Base-by-base conservation (phyloP, 768 basidiomycete genomes). In the Leccinum broughii region DNA sequence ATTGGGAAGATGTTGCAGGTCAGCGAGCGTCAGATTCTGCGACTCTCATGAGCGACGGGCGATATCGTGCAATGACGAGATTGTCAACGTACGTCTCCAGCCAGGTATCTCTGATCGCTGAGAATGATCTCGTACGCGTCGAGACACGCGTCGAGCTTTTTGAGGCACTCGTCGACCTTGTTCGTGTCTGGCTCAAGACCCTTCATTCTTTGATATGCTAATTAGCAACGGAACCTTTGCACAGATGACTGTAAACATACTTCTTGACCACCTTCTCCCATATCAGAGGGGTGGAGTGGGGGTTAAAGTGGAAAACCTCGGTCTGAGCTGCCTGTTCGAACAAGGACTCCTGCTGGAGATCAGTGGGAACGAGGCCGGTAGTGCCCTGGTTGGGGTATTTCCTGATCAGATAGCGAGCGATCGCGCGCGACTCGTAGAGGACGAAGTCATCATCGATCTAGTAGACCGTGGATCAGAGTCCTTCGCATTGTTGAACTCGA, bases 1-100 rank as follows among this genome's bases (percentile, higher is more conserved):
- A 55, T 79, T 80, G 0, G 85, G 79, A 26, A 87, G 67, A 68
- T 86, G 85, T 71, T 80, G 81, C 10, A 88, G 75, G 66, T 88
- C 87, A 3, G 82, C 84, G 1, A 87, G 73, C 6, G 83, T 85
- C 55, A 88, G n/a, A 32, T 70, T 64, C 75, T 81, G 60, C 17
- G 14, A 48, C 22, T 2, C 15, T 9, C 24, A 28, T 68, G 39
- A 65, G 59, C 13, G 15, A 17, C 39, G 17, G 39, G 39, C 15
- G 6, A 41, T 13, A 50, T 30, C 30, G 41, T 48, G 26, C 2
- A 0, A 2, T 5, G 6, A 11, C 24, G 20, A 17, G 0, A 54
- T 14, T 17, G 20, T 55, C 49, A 20, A 75, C 80, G 50, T 56
- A 83, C 85, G 58, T 86, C 73, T 2, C 87, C 86, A 55, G 81